Conservation (phyloP, 306 rosid genomes). For the Dalbergia oliveri region DNA sequence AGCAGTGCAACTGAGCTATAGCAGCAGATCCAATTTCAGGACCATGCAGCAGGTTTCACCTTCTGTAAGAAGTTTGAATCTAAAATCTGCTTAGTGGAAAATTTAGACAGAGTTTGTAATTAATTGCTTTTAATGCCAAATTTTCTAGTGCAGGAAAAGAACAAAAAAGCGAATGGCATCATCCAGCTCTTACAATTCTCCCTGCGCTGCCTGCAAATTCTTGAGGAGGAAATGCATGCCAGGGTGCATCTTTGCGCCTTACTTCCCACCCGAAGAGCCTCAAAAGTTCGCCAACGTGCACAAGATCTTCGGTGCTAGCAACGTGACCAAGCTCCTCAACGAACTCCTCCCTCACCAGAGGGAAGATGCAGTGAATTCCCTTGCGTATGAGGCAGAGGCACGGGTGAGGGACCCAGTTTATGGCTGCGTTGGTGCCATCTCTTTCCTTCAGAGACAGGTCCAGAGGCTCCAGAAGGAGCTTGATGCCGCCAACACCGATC, state of each 20-base stretch:
- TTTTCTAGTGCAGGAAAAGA: slow-evolving; percentile 38
- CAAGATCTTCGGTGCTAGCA: slow-evolving; percentile 98
- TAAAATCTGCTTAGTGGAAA: slow-evolving; percentile 30
- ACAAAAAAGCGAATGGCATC: slow-evolving; percentile 54
- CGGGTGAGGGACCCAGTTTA: slow-evolving; percentile 93
- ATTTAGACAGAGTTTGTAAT: background rate
- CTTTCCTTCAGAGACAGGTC: slow-evolving; percentile 92
- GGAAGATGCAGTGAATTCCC: slow-evolving; percentile 96
- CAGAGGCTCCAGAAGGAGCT: slow-evolving; percentile 96
- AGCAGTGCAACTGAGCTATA: slow-evolving; percentile 33
- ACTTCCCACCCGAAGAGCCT: slow-evolving; percentile 98
- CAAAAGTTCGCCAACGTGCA: slow-evolving; percentile 94
- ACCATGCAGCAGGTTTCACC: slow-evolving; percentile 18
- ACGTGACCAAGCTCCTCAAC: slow-evolving; percentile 93
- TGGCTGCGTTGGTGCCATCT: slow-evolving; percentile 96
- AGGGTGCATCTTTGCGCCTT: slow-evolving; percentile 95
- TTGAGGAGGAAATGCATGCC: slow-evolving; percentile 93
- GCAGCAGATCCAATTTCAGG: slow-evolving; percentile 34
- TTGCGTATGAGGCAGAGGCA: slow-evolving; percentile 97
- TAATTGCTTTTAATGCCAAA: slow-evolving; percentile 2
- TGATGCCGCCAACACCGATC: slow-evolving; percentile 85
- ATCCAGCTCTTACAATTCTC: slow-evolving; percentile 83
- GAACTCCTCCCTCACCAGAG: slow-evolving; percentile 94
- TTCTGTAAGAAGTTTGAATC: slow-evolving; percentile 21
- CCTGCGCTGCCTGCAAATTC: slow-evolving; percentile 98